These are phyloP conservation scores for Stagonosporopsis chrysanthemi DNA, from an alignment of 2,329 filamentous ascomycete species.

Conservation along the genomic window DNA sequence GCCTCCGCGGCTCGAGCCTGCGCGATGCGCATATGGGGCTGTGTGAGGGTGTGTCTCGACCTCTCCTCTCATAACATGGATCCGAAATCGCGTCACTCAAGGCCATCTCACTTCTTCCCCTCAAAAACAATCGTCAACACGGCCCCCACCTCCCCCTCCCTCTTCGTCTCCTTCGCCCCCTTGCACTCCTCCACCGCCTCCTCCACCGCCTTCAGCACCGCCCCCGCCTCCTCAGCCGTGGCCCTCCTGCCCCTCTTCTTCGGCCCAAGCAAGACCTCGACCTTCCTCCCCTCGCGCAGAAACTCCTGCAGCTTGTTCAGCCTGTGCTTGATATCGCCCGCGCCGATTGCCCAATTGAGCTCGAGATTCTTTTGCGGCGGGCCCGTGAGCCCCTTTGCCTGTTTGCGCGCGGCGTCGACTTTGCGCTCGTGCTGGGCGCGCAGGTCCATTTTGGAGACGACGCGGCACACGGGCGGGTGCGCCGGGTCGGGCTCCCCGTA, in stretches of 20 bases:
- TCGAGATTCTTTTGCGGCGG: slow-evolving; percentile 76
- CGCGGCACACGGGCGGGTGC: slow-evolving; percentile 69
- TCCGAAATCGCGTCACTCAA: too few relatives aligned
- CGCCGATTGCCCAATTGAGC: slow-evolving; percentile 85
- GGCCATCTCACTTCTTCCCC: too few relatives aligned
- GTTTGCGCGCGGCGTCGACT: slow-evolving; percentile 53
- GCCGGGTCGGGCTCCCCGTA: slow-evolving; percentile 51
- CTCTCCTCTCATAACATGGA: background rate
- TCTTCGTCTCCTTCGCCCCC: slow-evolving; percentile 36
- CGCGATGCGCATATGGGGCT: background rate
- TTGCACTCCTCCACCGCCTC: slow-evolving; percentile 52
- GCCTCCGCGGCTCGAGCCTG: background rate
- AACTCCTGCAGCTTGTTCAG: slow-evolving; percentile 66
- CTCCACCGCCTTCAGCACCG: slow-evolving; percentile 62
- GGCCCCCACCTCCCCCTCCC: slow-evolving; percentile 40
- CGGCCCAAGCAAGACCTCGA: slow-evolving; percentile 75
- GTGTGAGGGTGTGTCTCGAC: background rate
- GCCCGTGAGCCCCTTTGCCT: slow-evolving; percentile 41
- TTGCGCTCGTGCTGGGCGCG: slow-evolving; percentile 57
- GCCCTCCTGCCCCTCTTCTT: slow-evolving; percentile 70
- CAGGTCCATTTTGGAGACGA: slow-evolving; percentile 66
- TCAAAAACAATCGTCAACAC: slow-evolving; percentile 45
- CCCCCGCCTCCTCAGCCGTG: slow-evolving; percentile 63
- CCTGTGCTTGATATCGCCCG: slow-evolving; percentile 73
- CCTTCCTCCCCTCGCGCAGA: slow-evolving; percentile 74